These are phyloP conservation scores for Hypoxylon sp. DNA, from an alignment of 2,329 filamentous ascomycete genomes.

Conservation along the genomic window DNA sequence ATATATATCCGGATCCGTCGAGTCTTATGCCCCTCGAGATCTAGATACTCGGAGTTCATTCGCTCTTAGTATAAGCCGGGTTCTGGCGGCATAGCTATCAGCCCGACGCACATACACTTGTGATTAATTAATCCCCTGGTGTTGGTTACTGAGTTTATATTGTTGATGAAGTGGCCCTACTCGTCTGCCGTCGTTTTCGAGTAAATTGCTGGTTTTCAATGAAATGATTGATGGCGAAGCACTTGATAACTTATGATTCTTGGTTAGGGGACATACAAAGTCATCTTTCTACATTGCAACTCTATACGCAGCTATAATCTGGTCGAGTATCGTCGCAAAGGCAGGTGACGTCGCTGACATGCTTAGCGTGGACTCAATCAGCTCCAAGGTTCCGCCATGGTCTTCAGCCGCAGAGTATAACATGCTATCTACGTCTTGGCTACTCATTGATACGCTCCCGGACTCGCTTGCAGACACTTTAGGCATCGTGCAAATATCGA, in stretches of 20 bases:
- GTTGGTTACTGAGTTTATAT: background rate
- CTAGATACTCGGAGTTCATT: slow-evolving; percentile 1
- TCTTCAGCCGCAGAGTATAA: background rate
- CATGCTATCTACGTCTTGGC: background rate
- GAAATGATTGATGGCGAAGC: background rate
- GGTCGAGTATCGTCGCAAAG: background rate
- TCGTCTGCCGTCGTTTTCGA: background rate
- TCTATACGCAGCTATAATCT: background rate
- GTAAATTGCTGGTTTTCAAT: background rate
- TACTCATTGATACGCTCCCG: background rate
- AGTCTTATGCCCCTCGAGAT: background rate
- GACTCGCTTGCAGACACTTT: background rate
- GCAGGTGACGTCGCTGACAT: background rate
- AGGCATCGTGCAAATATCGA: background rate
- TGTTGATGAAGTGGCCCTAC: background rate
- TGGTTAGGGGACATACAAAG: background rate
- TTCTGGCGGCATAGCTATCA: slow-evolving; percentile 2
- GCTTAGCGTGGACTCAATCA: background rate
- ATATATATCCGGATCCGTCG: slow-evolving; percentile 23
- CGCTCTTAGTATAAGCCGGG: slow-evolving; percentile 3
- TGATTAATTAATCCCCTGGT: background rate
- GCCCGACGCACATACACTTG: background rate
- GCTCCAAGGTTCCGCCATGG: background rate
- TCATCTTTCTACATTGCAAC: background rate
- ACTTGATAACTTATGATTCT: background rate